Percentiles rank a stretch among this genome's conserved stretches.
phyloP scores from a whole-genome alignment of 345 rosid species.

The Hibiscus syriacus region DNA sequence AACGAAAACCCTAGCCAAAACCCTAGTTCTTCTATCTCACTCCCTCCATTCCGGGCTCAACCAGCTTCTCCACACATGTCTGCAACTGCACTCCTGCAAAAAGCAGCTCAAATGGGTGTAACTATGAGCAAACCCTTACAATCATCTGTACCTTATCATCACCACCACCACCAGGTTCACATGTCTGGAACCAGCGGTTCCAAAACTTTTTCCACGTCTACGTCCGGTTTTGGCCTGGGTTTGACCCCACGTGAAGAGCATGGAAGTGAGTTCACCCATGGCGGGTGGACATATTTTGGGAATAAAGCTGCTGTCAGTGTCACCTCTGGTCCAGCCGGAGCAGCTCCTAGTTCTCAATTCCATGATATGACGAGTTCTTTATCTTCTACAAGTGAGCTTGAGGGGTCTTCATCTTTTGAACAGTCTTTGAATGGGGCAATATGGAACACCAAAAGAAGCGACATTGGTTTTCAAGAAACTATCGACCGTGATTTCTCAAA shows the following conservation, averaged over 20 bases:
- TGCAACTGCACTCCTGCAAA: slow-evolving; percentile 79
- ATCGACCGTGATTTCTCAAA: not conserved
- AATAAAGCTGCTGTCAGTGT: slow-evolving; percentile 32
- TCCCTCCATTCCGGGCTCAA: slow-evolving; percentile 15
- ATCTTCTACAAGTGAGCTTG: not conserved
- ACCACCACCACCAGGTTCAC: slow-evolving; percentile 10
- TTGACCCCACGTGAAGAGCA: slow-evolving; percentile 39
- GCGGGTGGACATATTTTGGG: slow-evolving; percentile 24
- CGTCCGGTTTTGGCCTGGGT: slow-evolving; percentile 17
- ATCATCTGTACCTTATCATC: slow-evolving; percentile 5
- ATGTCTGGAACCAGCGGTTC: slow-evolving; percentile 44
- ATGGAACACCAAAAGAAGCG: not conserved
- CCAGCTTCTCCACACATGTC: slow-evolving; percentile 42
- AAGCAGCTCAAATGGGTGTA: slow-evolving; percentile 81
- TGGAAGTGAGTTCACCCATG: slow-evolving; percentile 20
- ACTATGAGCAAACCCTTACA: slow-evolving; percentile 40
- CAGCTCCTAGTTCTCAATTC: slow-evolving; percentile 18
- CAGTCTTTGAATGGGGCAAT: slow-evolving; percentile 1
- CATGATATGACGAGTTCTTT: slow-evolving; percentile 17
- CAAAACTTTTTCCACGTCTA: slow-evolving; percentile 14
- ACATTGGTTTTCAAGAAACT: not conserved
- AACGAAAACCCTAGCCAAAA: slow-evolving; percentile 25
- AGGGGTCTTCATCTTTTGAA: not conserved
- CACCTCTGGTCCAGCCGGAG: slow-evolving; percentile 7
- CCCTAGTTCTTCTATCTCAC: slow-evolving; percentile 16